Base-by-base conservation (phyloP, 2,329 filamentous ascomycete genomes). In the Phyllosticta citrichinensis region DNA sequence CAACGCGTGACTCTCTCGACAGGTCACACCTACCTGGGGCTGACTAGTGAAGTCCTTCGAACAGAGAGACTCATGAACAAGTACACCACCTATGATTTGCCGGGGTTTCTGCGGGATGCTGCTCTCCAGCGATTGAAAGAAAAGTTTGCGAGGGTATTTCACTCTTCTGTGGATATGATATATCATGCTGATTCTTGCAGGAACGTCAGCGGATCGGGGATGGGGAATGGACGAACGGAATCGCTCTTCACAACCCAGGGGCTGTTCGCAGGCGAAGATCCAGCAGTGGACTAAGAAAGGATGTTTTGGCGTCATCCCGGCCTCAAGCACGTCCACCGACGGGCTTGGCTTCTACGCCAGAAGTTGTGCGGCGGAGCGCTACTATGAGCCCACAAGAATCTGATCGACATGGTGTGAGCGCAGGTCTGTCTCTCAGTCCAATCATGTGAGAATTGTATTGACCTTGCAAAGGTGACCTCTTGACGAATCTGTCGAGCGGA, bases 1-100 rank as follows among this genome's bases (percentile, higher is more conserved):
- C 93, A 99, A 71, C 82, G 95, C 66, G 95, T 99, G 2, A 99
- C 94, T 0, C 84, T 99, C 58, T 89, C 92, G 0, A 97, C 95
- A 11, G 94, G 91, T 0, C 94, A 97, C 78, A 89, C 89, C 59
- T 99, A 99, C 68, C 83, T 99, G 17, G 94, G 95, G 1, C 75
- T 99, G 52, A 96, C 91, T 0, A 89, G 87, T 50, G 94, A 99
- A 69, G 93, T 99, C 0, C 75, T 99, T 12, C 88, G 91, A 56
- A 97, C 92, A 0, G 94, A 99, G 71, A 90, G 89, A 71, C 87
- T 90, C 64, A 96, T 99, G 88, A 88, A 94, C 71, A 89, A 89
- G 66, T 97, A 91, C 71, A 97, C 93, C 0, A 87, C 86, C 20
- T 94, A 91, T 68, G 91, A 97, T 69, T 78, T 99, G 53, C 94